Evolutionary conservation across 164 flowering plant genomes (phyloP).

Genomic region (Vitis rupestris): DNA sequence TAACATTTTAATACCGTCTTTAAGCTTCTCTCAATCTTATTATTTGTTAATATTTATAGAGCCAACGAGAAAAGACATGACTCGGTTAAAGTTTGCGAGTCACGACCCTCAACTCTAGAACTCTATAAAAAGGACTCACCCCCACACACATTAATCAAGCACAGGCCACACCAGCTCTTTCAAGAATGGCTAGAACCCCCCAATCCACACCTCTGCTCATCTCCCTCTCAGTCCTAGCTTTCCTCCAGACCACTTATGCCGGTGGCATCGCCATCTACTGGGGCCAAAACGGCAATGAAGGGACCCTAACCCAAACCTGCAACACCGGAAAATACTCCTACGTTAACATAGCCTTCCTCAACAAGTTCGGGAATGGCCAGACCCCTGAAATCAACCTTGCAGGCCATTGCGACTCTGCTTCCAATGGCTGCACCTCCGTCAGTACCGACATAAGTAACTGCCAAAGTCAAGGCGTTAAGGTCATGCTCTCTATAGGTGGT

Average conservation of each 20-base stretch:
- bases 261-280: conserved; percentile 19
- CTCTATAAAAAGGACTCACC: too few species aligned
- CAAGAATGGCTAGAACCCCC: background rate
- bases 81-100: too few species aligned
- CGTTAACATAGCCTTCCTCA: conserved; percentile 20
- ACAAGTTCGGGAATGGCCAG: conserved; percentile 17
- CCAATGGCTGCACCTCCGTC: conserved; percentile 5
- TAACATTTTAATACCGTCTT: too few species aligned
- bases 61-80: too few species aligned
- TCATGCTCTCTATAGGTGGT: conserved; percentile 18
- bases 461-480: conserved; percentile 12
- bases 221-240: background rate
- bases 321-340: conserved; percentile 12
- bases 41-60: too few species aligned
- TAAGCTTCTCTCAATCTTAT: too few species aligned
- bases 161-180: too few species aligned
- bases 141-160: too few species aligned
- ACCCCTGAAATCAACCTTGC: conserved; percentile 17
- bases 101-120: too few species aligned
- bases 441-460: conserved; percentile 13
- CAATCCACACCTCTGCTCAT: background rate
- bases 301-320: conserved; percentile 11
- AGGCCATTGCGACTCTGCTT: conserved; percentile 14
- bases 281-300: conserved; percentile 20
- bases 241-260: background rate